These are phyloP conservation scores for Corymbia maculata DNA, from an alignment of 345 rosid genomes.

Conservation along the genomic window DNA sequence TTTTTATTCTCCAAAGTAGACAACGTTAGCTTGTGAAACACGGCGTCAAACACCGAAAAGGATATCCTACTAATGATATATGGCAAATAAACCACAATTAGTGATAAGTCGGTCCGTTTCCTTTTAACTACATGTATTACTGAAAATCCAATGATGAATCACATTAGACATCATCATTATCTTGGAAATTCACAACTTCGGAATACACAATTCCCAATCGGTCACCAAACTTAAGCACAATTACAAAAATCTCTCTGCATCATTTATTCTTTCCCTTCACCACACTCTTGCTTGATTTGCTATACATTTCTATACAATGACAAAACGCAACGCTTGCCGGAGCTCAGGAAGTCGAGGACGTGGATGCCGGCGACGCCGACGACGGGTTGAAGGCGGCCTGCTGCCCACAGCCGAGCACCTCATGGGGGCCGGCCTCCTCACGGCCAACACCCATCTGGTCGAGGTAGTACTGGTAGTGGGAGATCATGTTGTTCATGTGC, in stretches of 20 bases:
- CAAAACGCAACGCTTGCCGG: not conserved
- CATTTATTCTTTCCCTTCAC: not conserved
- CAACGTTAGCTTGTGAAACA: not conserved
- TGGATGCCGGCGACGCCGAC: slow-evolving; percentile 9
- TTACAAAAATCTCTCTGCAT: not conserved
- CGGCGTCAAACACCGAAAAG: not conserved
- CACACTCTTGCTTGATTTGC: not conserved
- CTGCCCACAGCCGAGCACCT: slow-evolving; percentile 59
- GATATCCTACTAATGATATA: not conserved
- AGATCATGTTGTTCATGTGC: slow-evolving; percentile 61
- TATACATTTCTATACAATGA: not conserved
- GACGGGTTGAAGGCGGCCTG: slow-evolving; percentile 50
- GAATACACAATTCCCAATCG: not conserved
- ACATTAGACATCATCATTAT: not conserved
- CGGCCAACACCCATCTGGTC: slow-evolving; percentile 83
- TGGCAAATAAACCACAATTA: not conserved
- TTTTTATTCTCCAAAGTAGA: not conserved
- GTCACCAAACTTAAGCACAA: not conserved
- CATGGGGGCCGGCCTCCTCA: slow-evolving; percentile 86
- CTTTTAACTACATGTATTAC: not conserved
- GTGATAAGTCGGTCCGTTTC: not conserved
- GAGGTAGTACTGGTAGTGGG: slow-evolving; percentile 68
- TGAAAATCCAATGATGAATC: not conserved
- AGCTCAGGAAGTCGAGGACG: slow-evolving; percentile 7
- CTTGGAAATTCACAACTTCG: not conserved